Evolutionary conservation across 1,284 basidiomycete genomes (phyloP), one percentile per base, ranked within the genome.

Genomic region (Wolfiporia cocos): DNA sequence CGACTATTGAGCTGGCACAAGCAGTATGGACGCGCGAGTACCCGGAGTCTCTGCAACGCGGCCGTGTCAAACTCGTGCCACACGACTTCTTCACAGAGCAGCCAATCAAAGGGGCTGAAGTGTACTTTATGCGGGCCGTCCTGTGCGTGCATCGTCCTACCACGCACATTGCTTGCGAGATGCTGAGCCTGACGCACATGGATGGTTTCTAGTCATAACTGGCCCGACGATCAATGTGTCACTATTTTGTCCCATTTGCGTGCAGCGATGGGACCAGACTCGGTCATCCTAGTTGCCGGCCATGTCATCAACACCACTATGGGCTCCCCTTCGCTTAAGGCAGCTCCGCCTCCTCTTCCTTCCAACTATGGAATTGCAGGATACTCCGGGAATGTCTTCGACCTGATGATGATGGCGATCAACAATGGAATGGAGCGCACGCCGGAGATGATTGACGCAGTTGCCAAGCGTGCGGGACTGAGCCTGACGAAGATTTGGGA

Each of bases 51-150:
- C 4, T 48, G 7, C 6, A 10, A 9, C 29, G 12, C 2, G 39
- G 36, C 1, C 34, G 39, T 2, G 42, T 44, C 3, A 35, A 24
- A 20, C 39, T 48, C 15, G 34, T 41, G 32, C 23, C 35, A 5
- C 57, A 63, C 41, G 53, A 63, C 39, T 62, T 62, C 42, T 62
- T 63, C 46, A 28, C 28, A 7, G 51, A 55, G 4, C 59, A 62
- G 41, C 56, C 62, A 0, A 42, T 56, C 15, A 44, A 51, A 30
- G 42, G 51, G 10, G 57, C 59, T 1, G 46, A 45, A 7, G 49
- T 63, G 9, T 62, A 54, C 46, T n/a, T 57, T 14, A 28, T 63
- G 7, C 50, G 58, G 2, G 41, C 39, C 11, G 50, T 62, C 38
- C 39, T 58, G 42, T 47, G 19, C 14, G 45, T 39, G 15, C 14